Evolutionary conservation across 345 rosid species (phyloP), one percentile per base, ranked within the genome.

Genomic region (Gossypium mustelinum): DNA sequence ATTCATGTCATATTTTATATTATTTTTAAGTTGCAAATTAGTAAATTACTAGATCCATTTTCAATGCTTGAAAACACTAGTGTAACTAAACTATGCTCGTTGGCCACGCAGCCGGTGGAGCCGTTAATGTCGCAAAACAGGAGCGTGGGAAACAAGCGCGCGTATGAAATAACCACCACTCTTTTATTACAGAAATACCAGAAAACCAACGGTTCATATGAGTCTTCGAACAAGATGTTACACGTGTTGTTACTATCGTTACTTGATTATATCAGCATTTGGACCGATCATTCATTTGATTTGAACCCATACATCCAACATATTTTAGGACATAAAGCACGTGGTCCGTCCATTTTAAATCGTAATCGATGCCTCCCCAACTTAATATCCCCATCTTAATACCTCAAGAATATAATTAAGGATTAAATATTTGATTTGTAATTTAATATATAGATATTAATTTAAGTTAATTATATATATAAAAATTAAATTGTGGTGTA

Each of bases 101-200:
- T 47, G 25, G 43, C 20, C 43, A 68, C 72, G 29, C 72, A 7
- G 72, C 56, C 41, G 41, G 41, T 56, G 25, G 34, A 7, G 11
- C 70, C 70, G 54, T 66, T 20, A 11, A 44, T 11, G 45, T 61
- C 29, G 2, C 17, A 0, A 44, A 52, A 47, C 9, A 11, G 2
- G 55, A 24, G 20, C 56, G 71, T 68, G 56, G 55, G 11, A 47
- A 45, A 6, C 56, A 68, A 22, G 39, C 56, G 70, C 70, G 70
- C 54, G 54, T 67, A 17, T 18, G 48, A 22, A 34, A 17, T 9
- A 9, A 2, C 22, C 45, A 34, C 12, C 44, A 2, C 47, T 7
- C 12, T n/a, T 34, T 39, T 12, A 34, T 39, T 29, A 29, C 44
- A 11, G 4, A 11, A 41, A 6, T 67, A 48, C 13, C 27, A 48